Percentiles rank a stretch among this genome's conserved stretches.
phyloP scores from a whole-genome alignment of 73 alveolate species.

The Urostyla sp. region DNA sequence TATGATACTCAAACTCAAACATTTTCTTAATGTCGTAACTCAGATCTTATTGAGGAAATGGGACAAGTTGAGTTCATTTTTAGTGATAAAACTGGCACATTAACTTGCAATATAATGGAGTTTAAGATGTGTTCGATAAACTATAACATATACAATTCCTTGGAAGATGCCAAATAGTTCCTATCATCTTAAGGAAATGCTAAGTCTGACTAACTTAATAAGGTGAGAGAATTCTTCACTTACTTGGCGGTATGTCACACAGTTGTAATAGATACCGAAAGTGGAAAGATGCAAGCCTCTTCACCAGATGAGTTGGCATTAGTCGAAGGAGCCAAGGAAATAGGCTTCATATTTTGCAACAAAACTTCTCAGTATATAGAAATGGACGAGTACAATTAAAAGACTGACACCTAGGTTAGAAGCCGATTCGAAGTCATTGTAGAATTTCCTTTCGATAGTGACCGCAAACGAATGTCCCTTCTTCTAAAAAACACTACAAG shows the following conservation, averaged over 20 bases:
- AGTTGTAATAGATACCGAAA: constrained; percentile 74
- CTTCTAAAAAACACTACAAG: constrained; percentile 58
- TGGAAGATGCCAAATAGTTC: constrained; percentile 13
- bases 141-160: constrained; percentile 17
- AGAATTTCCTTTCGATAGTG: constrained; percentile 79
- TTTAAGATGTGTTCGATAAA: constrained; percentile 81
- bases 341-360: constrained; percentile 55
- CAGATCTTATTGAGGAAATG: constrained; percentile 91
- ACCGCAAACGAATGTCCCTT: constrained; percentile 81
- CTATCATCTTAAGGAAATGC: neutral
- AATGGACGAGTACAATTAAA: constrained; percentile 52
- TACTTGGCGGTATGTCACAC: constrained; percentile 88
- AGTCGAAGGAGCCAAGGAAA: constrained; percentile 76
- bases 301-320: constrained; percentile 90
- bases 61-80: constrained; percentile 91
- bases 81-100: constrained; percentile 95
- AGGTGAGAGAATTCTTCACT: constrained; percentile 62
- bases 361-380: constrained; percentile 25
- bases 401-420: constrained; percentile 43
- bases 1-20: constrained; percentile 54
- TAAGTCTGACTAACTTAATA: neutral
- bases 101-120: constrained; percentile 88
- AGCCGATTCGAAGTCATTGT: constrained; percentile 67
- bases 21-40: constrained; percentile 83
- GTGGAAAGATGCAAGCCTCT: constrained; percentile 50